Evolutionary conservation across 495 filamentous ascomycete species (phyloP), one percentile per base, ranked within the genome.

Genomic region (Lophiostoma macrostomum): DNA sequence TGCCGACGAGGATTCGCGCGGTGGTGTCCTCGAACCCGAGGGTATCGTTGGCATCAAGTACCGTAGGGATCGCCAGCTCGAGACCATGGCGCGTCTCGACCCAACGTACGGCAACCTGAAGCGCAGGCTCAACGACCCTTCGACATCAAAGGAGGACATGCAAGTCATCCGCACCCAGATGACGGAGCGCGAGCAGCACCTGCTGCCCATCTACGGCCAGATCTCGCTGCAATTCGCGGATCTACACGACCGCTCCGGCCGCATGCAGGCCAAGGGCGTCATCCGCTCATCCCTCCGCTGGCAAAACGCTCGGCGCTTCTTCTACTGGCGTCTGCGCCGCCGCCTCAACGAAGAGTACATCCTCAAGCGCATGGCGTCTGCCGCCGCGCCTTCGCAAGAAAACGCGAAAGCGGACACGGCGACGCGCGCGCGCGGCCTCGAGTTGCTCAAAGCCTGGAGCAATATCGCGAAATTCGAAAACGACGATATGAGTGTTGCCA

Each of bases 11-110:
- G 93, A 98, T 36, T 73, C 93, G 45, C 94, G 93, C 58, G 93
- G 90, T 67, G 93, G 93, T 84, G 90, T 98, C 46, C 80, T 98
- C 56, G 93, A 98, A 71, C 93, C 93, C 14, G 93, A 98, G 74
- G 93, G 93, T 74, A 97, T 97, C 65, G 85, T 98, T 47, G 86
- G 86, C 69, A 96, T 98, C 83, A 98, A 96, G 75, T 98, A 90
- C 78, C 86, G 86, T 70, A 90, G 87, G 61, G 94, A 98, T 68
- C 93, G 89, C 75, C 94, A 97, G 73, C 84, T 98, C 16, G 90
- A 95, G 67, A 96, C 93, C 28, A 98, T 98, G 94, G 88, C 90
- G 40, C 90, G 93, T 51, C 77, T 97, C 29, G 93, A 98, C 68
- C 73, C 85, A 7, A 75, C 80, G 29, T 97, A 97, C 67, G 84